Conservation (phyloP, 148 eudicot species). For the Silene uniflora region DNA sequence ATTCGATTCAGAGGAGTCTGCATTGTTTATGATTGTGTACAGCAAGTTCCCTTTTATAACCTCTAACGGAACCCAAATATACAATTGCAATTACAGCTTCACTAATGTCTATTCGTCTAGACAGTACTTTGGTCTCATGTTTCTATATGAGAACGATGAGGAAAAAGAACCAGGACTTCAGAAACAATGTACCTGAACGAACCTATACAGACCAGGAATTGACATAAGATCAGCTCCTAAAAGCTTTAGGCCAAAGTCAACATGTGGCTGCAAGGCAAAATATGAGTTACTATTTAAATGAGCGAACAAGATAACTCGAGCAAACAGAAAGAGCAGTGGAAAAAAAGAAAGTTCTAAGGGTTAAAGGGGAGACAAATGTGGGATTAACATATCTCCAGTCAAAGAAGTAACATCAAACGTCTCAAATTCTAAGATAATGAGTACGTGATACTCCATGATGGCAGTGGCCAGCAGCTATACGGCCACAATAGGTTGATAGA, state of each 20-base stretch:
- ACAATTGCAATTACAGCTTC: background rate
- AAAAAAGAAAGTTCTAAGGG: background rate
- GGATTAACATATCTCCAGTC: background rate
- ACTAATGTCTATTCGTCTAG: background rate
- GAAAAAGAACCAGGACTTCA: background rate
- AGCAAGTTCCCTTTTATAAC: background rate
- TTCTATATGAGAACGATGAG: background rate
- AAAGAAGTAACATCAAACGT: background rate
- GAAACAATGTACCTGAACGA: constrained; percentile 61
- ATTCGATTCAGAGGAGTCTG: no score
- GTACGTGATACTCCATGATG: background rate
- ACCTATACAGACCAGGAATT: constrained; percentile 77
- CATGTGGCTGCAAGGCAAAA: constrained; percentile 68
- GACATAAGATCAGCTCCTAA: constrained; percentile 95
- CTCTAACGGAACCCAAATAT: background rate
- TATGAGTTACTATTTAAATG: background rate
- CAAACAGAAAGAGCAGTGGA: background rate
- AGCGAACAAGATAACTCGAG: background rate
- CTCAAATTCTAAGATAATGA: background rate
- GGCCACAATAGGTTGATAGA: background rate
- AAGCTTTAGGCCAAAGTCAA: constrained; percentile 86
- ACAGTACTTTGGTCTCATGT: background rate
- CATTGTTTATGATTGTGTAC: no score
- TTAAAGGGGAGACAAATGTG: background rate
- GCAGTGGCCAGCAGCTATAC: background rate